A percentile compares a stretch with the other conserved stretches of the same genome.
These are phyloP conservation scores for Pleurotus sapidus DNA, from an alignment of 768 basidiomycete species.

Conservation along the genomic window DNA sequence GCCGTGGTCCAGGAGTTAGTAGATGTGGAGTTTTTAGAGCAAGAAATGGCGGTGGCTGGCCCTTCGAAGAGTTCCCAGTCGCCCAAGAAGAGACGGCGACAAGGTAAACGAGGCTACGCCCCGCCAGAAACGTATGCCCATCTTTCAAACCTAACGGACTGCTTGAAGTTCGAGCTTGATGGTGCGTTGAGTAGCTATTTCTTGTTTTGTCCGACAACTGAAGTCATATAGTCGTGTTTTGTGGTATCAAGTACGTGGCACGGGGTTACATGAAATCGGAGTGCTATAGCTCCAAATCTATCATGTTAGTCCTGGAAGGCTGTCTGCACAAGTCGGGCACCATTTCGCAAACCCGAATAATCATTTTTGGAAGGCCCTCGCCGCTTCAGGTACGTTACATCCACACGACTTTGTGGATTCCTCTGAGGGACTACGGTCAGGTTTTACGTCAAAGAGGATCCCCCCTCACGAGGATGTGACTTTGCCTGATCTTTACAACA, in stretches of 20 bases:
- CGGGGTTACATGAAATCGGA: neutral
- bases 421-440: slow-evolving; percentile 25
- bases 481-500: slow-evolving; percentile 52
- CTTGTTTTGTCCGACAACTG: neutral
- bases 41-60: neutral
- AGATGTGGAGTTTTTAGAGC: too few species aligned
- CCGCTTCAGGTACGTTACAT: slow-evolving; percentile 52
- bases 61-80: neutral
- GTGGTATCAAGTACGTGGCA: slow-evolving; percentile 73
- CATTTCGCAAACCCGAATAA: slow-evolving; percentile 81
- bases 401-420: too few species aligned
- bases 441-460: slow-evolving; percentile 53
- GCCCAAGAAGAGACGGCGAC: slow-evolving; percentile 20
- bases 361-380: slow-evolving; percentile 78
- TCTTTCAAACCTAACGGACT: slow-evolving; percentile 49
- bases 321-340: slow-evolving; percentile 68
- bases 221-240: slow-evolving; percentile 61
- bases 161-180: slow-evolving; percentile 51
- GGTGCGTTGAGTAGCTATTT: slow-evolving; percentile 34
- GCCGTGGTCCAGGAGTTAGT: neutral
- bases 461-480: slow-evolving; percentile 57
- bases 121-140: slow-evolving; percentile 52
- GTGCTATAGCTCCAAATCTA: neutral
- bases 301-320: slow-evolving; percentile 55
- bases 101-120: slow-evolving; percentile 39